Percentiles rank a stretch among this genome's conserved stretches.
phyloP scores from a whole-genome alignment of 352 stramenopile genomes.

The Pythium brachiatum region DNA sequence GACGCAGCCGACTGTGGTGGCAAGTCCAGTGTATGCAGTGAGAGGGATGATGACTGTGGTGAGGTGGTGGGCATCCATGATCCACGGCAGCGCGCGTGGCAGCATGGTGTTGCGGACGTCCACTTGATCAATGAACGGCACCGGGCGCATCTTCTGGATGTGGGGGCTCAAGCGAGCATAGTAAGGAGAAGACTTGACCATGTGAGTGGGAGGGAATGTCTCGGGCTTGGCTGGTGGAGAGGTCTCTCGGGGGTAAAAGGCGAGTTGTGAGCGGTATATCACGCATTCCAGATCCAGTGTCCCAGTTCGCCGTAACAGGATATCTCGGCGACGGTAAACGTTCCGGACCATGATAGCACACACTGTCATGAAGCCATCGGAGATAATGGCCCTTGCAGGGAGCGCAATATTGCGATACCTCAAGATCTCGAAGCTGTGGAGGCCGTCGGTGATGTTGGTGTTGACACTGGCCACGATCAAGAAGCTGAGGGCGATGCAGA shows the following conservation, averaged over 20 bases:
- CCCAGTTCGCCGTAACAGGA: not conserved
- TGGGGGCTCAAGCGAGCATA: too few relatives aligned
- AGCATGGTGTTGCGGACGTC: too few relatives aligned
- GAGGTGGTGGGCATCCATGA: too few relatives aligned
- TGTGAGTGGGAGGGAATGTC: too few relatives aligned
- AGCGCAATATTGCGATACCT: constrained; percentile 7
- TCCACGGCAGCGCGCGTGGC: too few relatives aligned
- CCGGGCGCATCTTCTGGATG: too few relatives aligned
- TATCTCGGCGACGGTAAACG: constrained; percentile 9
- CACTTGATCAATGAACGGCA: too few relatives aligned
- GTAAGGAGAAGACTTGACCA: too few relatives aligned
- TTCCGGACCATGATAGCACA: constrained; percentile 11
- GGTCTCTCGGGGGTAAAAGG: not conserved
- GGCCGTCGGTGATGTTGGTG: constrained; percentile 4
- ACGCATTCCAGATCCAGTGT: constrained; percentile 13
- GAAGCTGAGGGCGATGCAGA: constrained; percentile 5
- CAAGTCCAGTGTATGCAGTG: not conserved
- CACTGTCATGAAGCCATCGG: constrained; percentile 10
- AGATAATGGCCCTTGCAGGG: not conserved
- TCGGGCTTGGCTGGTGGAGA: too few relatives aligned
- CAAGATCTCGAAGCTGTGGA: constrained; percentile 11
- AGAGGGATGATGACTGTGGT: not conserved
- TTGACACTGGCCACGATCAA: constrained; percentile 5
- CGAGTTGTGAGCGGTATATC: constrained; percentile 10
- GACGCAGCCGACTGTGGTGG: not conserved